phyloP scores from a whole-genome alignment of 2,329 filamentous ascomycete genomes.

The Ophiostoma ulmi region DNA sequence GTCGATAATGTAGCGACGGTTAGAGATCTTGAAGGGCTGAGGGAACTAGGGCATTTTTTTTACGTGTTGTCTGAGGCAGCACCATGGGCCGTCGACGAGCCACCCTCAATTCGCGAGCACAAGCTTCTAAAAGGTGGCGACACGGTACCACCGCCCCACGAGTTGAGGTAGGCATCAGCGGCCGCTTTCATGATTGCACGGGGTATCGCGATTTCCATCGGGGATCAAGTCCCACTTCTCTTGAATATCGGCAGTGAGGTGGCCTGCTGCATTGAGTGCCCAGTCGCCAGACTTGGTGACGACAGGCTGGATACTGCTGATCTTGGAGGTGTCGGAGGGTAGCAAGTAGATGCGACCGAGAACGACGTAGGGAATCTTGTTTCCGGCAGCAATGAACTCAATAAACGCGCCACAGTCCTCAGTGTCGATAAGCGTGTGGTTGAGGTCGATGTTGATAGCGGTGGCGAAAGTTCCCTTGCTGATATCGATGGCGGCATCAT shows the following conservation, averaged over 20 bases:
- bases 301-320: background rate
- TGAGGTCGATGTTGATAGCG: background rate
- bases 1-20: background rate
- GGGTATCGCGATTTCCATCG: background rate
- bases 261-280: background rate
- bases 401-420: background rate
- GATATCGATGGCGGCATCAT: background rate
- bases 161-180: background rate
- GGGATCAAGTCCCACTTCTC: background rate
- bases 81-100: background rate
- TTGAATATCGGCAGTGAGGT: background rate
- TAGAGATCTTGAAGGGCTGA: background rate
- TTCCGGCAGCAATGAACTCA: background rate
- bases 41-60: background rate
- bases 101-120: background rate
- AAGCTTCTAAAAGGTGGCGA: background rate
- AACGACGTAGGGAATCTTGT: background rate
- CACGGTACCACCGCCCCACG: background rate
- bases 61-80: background rate
- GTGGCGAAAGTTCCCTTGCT: background rate
- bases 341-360: background rate
- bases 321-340: background rate
- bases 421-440: background rate
- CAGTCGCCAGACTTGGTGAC: background rate
- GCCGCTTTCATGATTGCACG: background rate